These are phyloP conservation scores for Curvularia eragrostidis DNA, from an alignment of 2,329 filamentous ascomycete species.

Conservation along the genomic window DNA sequence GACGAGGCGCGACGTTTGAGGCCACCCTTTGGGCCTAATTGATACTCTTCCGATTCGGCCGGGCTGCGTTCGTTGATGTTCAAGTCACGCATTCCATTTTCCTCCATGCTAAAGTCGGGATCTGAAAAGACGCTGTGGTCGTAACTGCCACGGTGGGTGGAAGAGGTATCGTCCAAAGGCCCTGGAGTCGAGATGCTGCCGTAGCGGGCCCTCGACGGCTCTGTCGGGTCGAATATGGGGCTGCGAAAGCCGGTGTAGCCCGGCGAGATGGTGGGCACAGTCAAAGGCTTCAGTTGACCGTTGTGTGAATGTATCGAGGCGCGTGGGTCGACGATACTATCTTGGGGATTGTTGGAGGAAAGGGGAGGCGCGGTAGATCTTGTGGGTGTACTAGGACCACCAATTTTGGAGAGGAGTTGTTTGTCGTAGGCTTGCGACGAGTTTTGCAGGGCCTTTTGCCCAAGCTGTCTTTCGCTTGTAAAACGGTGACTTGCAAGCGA, in stretches of 20 bases:
- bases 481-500: constrained; percentile 55
- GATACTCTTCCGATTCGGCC: constrained; percentile 54
- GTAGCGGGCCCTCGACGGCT: constrained; percentile 52
- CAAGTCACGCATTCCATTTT: constrained; percentile 59
- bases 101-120: constrained; percentile 61
- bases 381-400: constrained; percentile 64
- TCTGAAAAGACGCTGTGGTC: constrained; percentile 63
- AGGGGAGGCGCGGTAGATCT: constrained; percentile 48
- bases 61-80: constrained; percentile 62
- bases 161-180: constrained; percentile 58
- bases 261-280: constrained; percentile 55
- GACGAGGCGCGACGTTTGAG: constrained; percentile 71
- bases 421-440: constrained; percentile 69
- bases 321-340: constrained; percentile 46
- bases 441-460: constrained; percentile 62
- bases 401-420: constrained; percentile 67
- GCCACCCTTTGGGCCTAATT: constrained; percentile 57
- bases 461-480: constrained; percentile 66
- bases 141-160: constrained; percentile 67
- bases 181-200: constrained; percentile 57
- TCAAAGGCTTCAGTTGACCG: constrained; percentile 54
- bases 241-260: constrained; percentile 53
- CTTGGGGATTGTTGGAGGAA: constrained; percentile 42
- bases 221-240: constrained; percentile 48
- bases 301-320: constrained; percentile 51